phyloP scores from a whole-genome alignment of 176 grass and related monocot species.

The Typha latifolia region DNA sequence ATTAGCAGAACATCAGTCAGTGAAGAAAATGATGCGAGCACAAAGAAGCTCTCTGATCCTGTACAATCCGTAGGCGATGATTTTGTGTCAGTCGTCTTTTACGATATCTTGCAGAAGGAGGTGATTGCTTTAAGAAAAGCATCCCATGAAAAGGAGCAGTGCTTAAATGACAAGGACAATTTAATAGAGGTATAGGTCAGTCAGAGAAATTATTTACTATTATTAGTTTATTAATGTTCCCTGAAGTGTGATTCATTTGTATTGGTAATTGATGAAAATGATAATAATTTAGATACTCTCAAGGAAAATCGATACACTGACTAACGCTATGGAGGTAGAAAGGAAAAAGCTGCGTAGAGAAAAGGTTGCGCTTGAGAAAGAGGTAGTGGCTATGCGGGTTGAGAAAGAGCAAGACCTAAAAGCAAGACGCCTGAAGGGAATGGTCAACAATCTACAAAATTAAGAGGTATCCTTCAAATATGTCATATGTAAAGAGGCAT shows the following conservation, averaged over 20 bases:
- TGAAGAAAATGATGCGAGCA: conserved; percentile 20
- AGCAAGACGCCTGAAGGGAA: conserved; percentile 20
- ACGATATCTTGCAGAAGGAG: conserved; percentile 93
- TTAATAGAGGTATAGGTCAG: conserved; percentile 65
- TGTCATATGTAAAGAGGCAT: neutral
- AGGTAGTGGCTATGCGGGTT: conserved; percentile 64
- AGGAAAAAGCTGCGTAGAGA: conserved; percentile 92
- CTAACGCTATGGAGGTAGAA: conserved; percentile 93
- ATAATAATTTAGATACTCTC: conserved; percentile 51
- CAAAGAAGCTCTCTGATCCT: no score
- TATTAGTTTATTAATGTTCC: neutral
- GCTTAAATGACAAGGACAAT: conserved; percentile 84
- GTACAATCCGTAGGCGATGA: conserved; percentile 40
- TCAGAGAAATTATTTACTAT: conserved; percentile 11
- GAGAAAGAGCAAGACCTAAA: conserved; percentile 72
- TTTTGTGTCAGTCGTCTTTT: conserved; percentile 69
- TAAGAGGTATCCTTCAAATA: conserved; percentile 3
- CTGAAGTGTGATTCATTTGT: neutral
- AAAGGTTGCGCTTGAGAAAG: conserved; percentile 70
- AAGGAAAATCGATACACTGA: conserved; percentile 82
- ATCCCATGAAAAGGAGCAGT: conserved; percentile 84
- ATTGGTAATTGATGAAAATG: conserved; percentile 8
- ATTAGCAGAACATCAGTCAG: neutral
- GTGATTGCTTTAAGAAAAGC: conserved; percentile 73
- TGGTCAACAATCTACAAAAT: conserved; percentile 7